Evolutionary conservation across 176 grass and related monocot genomes (phyloP).

Genomic region (Chloris gayana): DNA sequence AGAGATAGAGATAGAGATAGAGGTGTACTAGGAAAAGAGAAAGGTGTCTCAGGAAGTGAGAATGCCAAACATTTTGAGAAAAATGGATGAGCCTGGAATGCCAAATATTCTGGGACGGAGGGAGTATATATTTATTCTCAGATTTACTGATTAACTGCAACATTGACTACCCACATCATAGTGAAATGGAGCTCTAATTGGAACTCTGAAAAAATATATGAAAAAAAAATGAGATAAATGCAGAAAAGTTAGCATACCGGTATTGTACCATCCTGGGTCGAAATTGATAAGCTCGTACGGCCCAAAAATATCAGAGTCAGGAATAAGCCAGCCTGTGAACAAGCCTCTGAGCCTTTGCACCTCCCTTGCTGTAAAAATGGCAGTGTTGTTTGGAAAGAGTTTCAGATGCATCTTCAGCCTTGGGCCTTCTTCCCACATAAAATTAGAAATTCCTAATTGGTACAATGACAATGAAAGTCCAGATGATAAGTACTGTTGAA

Average conservation of each 20-base stretch:
- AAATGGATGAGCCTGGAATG: no score
- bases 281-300: conserved; percentile 74
- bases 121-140: conserved; percentile 3
- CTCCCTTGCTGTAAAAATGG: conserved; percentile 42
- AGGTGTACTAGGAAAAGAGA: no score
- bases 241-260: conserved; percentile 46
- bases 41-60: no score
- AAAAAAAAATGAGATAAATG: neutral
- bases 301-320: conserved; percentile 70
- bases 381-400: conserved; percentile 54
- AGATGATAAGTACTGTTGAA: conserved; percentile 57
- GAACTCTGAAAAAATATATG: conserved; percentile 9
- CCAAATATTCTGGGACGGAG: no score
- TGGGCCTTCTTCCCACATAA: conserved; percentile 75
- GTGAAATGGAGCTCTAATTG: neutral
- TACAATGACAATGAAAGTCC: conserved; percentile 46
- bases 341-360: conserved; percentile 54
- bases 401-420: conserved; percentile 61
- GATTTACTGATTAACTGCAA: neutral
- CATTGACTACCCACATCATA: conserved; percentile 4
- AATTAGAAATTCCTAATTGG: conserved; percentile 55
- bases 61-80: no score
- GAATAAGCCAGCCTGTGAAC: conserved; percentile 73
- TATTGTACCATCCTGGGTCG: conserved; percentile 50
- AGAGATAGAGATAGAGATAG: no score